Evolutionary conservation across 73 alveolate species (phyloP).

Genomic region (Symbiodinium pilosum): DNA sequence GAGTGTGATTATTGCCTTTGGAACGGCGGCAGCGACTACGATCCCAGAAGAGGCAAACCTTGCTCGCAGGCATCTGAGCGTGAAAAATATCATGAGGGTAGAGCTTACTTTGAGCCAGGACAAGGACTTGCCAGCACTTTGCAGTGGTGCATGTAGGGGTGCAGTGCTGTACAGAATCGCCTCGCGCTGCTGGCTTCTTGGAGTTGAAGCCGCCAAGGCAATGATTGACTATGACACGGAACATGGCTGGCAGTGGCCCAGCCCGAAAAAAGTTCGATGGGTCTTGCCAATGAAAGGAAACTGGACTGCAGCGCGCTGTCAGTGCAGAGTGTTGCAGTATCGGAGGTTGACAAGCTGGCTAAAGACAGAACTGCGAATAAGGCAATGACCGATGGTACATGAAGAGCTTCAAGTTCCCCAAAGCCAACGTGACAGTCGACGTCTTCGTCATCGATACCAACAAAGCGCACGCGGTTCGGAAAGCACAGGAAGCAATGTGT

Average conservation of each 20-base stretch:
- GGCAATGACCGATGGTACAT: conserved; percentile 83
- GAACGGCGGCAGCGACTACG: not conserved
- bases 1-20: conserved; percentile 37
- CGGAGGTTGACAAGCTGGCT: not conserved
- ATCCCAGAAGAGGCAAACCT: conserved; percentile 20
- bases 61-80: not conserved
- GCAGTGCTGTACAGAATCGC: no score
- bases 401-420: conserved; percentile 66
- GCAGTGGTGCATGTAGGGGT: no score
- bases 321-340: not conserved
- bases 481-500: no score
- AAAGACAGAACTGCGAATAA: not conserved
- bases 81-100: no score
- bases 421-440: conserved; percentile 65
- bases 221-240: conserved; percentile 90
- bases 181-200: not conserved
- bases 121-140: no score
- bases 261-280: conserved; percentile 59
- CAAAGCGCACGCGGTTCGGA: conserved; percentile 58
- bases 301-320: not conserved
- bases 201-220: conserved; percentile 10
- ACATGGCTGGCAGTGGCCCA: conserved; percentile 86
- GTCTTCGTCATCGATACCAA: conserved; percentile 92
- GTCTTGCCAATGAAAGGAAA: conserved; percentile 71
- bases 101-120: no score